Evolutionary conservation across 2,329 filamentous ascomycete genomes (phyloP), one percentile per base, ranked within the genome.

Genomic region (Leptosphaerulina australis): DNA sequence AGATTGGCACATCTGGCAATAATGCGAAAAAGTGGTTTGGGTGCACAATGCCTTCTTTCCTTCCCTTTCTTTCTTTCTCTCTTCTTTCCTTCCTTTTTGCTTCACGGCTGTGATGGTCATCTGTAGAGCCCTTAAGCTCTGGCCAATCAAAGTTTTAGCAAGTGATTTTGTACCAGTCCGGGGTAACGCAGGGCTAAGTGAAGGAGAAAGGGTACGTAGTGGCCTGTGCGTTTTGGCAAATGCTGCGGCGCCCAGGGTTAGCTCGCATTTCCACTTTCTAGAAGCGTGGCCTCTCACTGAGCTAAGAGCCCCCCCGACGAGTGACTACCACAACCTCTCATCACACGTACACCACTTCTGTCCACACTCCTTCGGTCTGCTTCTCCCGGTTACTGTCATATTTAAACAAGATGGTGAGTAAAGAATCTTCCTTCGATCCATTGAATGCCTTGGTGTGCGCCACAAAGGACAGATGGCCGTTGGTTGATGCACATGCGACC

Each of bases 11-110:
- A 59, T 56, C 30, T 48, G 55, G 60, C 49, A 56, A 60, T 60
- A 37, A 68, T 67, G 66, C 59, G 55, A 45, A 66, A 68, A 70
- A 66, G 53, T 64, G 50, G 57, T 55, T 60, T 61, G 47, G 44
- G 50, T 38, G 43, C n/a, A 29, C 26, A 8, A 8, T 10, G 18
- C 24, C 5, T 17, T 33, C 34, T n/a, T n/a, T n/a, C n/a, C n/a
- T n/a, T n/a, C n/a, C n/a, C n/a, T n/a, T n/a, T n/a, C n/a, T n/a
- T n/a, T n/a, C n/a, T n/a, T n/a, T n/a, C n/a, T n/a, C n/a, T n/a
- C n/a, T n/a, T n/a, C n/a, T n/a, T n/a, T n/a, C n/a, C n/a, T n/a
- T n/a, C n/a, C n/a, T n/a, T n/a, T n/a, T n/a, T n/a, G n/a, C n/a
- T n/a, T n/a, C n/a, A n/a, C n/a, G n/a, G 12, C 14, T 11, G 15